A percentile compares a stretch with the other conserved stretches of the same genome.
Evolutionary conservation across 2,329 filamentous ascomycete species (phyloP).

Genomic region (Diaporthe helianthi): DNA sequence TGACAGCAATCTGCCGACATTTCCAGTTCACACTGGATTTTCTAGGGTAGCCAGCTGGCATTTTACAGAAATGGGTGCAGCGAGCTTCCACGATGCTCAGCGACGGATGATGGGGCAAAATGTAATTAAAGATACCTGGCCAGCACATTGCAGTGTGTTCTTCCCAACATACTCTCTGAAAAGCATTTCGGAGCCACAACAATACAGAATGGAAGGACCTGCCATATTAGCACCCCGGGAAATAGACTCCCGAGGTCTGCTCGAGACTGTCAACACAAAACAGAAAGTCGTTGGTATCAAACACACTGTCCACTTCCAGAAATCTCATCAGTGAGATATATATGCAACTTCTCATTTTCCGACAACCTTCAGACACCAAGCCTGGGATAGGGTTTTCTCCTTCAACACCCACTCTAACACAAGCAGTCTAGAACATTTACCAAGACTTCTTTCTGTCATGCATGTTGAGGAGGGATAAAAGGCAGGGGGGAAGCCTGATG

Average conservation of each 20-base stretch:
- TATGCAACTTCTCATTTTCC: background rate
- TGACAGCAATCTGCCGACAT: background rate
- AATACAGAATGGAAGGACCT: background rate
- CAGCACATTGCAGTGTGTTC: background rate
- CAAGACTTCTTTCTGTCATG: background rate
- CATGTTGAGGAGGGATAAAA: background rate
- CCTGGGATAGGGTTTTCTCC: no score
- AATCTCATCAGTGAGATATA: no score
- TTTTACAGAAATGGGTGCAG: background rate
- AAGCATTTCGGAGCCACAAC: background rate
- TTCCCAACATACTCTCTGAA: background rate
- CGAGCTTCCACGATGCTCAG: background rate
- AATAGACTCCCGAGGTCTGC: no score
- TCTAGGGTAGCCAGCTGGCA: fast-evolving
- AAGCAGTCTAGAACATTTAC: background rate
- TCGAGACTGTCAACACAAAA: background rate
- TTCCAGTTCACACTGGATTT: no score
- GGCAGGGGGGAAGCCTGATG: background rate
- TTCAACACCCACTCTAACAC: background rate
- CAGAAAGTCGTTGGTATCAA: background rate
- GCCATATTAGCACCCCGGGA: background rate
- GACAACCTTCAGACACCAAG: background rate
- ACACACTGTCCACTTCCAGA: background rate
- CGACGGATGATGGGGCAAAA: background rate
- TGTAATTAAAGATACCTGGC: no score